Base-by-base conservation (phyloP, 2,329 filamentous ascomycete species). In the Thermothelomyces thermophilus region DNA sequence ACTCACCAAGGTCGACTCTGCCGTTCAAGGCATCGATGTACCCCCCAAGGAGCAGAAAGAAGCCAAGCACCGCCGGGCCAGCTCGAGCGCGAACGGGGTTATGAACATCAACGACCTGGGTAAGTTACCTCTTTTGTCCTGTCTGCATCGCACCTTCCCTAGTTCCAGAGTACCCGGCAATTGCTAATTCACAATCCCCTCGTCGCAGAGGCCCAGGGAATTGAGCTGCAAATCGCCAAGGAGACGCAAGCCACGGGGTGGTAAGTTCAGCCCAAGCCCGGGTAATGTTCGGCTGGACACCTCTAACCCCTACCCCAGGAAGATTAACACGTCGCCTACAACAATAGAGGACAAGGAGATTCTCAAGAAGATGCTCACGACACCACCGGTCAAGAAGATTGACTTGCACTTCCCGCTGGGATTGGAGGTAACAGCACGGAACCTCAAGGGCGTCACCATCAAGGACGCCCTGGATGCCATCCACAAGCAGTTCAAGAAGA, bases 401-500 rank as follows among this genome's bases (percentile, higher is more conserved):
- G 90, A 95, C 70, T 77, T 97, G 41, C 83, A 90, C 71, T 95
- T 95, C 77, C 87, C 88, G 14, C 75, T 94, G 46, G 91, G 91
- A 45, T 79, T 93, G 49, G 84, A 91, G 64, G 87, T 96, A 59
- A 87, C 86, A 28, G 91, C 90, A 65, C 82, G 91, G 64, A 97
- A 96, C 72, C 74, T 90, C 62, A 91, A 90, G 70, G 91, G 91
- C 50, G 90, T 97, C 60, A 97, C 91, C 50, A 91, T 97, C 77
- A 96, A 96, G 76, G 91, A 97, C 70, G 90, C 90, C 51, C 68
- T 95, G 68, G 90, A 96, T 68, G 91, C 89, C 63, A 96, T 97
- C 71, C 77, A 95, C 78, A 96, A 95, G 77, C 81, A 87, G 61
- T 95, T 88, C 77, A 95, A 94, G 80, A 96, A 96, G 82, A 86